Evolutionary conservation across 345 rosid genomes (phyloP).

Genomic region (Angophora floribunda): DNA sequence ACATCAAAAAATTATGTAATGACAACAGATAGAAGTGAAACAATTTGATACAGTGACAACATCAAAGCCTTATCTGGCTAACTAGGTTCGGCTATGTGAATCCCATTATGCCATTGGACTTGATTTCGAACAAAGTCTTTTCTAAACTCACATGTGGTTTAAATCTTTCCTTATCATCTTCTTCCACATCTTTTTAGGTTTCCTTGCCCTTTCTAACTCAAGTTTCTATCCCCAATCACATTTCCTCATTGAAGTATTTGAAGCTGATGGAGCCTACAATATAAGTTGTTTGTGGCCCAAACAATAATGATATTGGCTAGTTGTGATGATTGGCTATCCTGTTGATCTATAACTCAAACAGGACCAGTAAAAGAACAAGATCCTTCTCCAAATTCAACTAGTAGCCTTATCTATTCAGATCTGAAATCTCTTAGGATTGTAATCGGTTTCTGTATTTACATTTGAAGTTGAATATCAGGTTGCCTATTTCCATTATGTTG

Average conservation of each 20-base stretch:
- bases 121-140: not conserved
- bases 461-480: not conserved
- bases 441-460: not conserved
- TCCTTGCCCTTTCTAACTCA: not conserved
- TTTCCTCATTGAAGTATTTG: not conserved
- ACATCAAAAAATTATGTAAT: not conserved
- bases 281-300: not conserved
- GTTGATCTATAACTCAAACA: not conserved
- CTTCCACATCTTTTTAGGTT: not conserved
- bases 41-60: not conserved
- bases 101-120: not conserved
- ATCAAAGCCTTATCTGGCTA: not conserved
- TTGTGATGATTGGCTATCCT: not conserved
- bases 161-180: not conserved
- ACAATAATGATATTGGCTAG: not conserved
- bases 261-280: not conserved
- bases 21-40: not conserved
- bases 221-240: not conserved
- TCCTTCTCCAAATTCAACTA: not conserved
- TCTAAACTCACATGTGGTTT: not conserved
- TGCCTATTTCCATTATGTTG: not conserved
- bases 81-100: not conserved
- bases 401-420: not conserved
- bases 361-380: not conserved
- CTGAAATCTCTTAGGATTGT: not conserved